phyloP scores from a whole-genome alignment of 164 flowering plant species.

The Tetrastigma voinierianum region DNA sequence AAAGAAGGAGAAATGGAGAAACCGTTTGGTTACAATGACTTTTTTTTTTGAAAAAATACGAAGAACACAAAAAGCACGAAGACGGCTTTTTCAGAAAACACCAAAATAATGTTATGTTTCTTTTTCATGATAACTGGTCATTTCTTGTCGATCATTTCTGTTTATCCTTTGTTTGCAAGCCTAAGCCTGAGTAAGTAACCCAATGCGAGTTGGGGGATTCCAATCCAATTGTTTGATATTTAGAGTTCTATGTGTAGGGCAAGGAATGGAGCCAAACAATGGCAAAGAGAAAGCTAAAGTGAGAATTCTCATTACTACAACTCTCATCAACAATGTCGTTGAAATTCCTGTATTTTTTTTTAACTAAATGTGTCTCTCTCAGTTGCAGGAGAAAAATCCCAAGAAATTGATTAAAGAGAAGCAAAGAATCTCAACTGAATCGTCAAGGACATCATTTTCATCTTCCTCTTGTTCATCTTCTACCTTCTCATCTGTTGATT shows the following conservation, averaged over 20 bases:
- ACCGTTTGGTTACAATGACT: too few relatives aligned
- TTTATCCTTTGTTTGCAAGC: too few relatives aligned
- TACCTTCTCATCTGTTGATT: constrained; percentile 46
- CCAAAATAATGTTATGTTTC: too few relatives aligned
- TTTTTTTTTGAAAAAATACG: too few relatives aligned
- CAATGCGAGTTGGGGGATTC: too few relatives aligned
- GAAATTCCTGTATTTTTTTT: background rate
- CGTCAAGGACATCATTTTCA: constrained; percentile 44
- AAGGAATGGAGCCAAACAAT: constrained; percentile 11
- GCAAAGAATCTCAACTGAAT: constrained; percentile 41
- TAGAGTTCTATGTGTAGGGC: constrained; percentile 12
- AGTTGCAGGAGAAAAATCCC: constrained; percentile 36
- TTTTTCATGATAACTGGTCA: too few relatives aligned
- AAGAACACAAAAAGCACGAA: too few relatives aligned
- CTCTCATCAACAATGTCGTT: background rate
- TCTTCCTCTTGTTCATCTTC: constrained; percentile 56
- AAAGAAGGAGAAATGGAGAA: too few relatives aligned
- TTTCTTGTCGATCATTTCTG: too few relatives aligned
- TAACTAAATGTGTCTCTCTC: background rate
- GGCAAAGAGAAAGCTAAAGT: constrained; percentile 21
- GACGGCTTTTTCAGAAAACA: too few relatives aligned
- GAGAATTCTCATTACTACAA: constrained; percentile 11
- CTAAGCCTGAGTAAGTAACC: too few relatives aligned
- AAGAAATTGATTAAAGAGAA: constrained; percentile 31
- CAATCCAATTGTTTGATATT: too few relatives aligned